phyloP scores from a whole-genome alignment of 1,284 basidiomycete species.

The Microbotryomycetes sp. region DNA sequence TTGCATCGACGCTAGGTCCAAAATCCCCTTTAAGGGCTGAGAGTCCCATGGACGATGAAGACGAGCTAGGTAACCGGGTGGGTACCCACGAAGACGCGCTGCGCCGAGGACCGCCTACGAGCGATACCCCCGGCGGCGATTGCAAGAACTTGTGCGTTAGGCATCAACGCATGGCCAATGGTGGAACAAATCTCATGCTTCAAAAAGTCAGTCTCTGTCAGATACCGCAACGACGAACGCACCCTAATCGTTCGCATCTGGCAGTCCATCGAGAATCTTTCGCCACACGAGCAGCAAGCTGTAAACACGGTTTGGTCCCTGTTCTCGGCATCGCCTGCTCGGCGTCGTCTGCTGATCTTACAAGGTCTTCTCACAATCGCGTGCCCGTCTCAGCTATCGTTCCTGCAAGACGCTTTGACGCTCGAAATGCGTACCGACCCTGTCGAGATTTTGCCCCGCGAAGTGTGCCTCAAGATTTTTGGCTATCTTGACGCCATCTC shows the following conservation, averaged over 20 bases:
- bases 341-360: slow-evolving; percentile 84
- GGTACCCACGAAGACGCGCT: slow-evolving; percentile 19
- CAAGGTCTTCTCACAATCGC: slow-evolving; percentile 99
- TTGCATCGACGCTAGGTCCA: slow-evolving; percentile 14
- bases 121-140: slow-evolving; percentile 39
- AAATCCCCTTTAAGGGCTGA: slow-evolving; percentile 2
- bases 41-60: background rate
- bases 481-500: slow-evolving; percentile 91
- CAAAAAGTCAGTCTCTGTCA: slow-evolving; percentile 64
- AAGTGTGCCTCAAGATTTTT: slow-evolving; percentile 83
- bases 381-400: slow-evolving; percentile 96
- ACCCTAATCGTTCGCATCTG: slow-evolving; percentile 2
- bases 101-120: slow-evolving; percentile 21
- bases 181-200: slow-evolving; percentile 83
- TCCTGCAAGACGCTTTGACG: slow-evolving; percentile 83
- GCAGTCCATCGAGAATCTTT: slow-evolving; percentile 88
- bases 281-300: slow-evolving; percentile 75
- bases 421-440: slow-evolving; percentile 94
- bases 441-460: slow-evolving; percentile 81
- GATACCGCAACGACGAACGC: background rate
- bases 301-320: slow-evolving; percentile 94
- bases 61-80: background rate
- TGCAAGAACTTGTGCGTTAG: slow-evolving; percentile 73
- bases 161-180: slow-evolving; percentile 96
- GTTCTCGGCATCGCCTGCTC: slow-evolving; percentile 89